These are phyloP conservation scores for Metschnikowia rubicola DNA, from an alignment of 805 yeast genomes.

Conservation along the genomic window DNA sequence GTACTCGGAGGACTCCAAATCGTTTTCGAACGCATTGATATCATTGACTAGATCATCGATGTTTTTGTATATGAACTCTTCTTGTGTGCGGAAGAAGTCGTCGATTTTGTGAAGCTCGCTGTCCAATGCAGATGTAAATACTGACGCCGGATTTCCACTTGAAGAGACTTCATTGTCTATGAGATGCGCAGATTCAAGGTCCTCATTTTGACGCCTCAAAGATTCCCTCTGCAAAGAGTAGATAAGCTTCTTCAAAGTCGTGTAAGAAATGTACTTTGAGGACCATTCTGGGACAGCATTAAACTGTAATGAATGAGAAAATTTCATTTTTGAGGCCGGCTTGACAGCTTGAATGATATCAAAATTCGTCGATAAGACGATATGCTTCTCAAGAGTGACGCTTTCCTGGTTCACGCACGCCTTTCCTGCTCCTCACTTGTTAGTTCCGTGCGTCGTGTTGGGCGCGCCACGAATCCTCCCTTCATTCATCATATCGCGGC, in stretches of 20 bases:
- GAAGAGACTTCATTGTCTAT: slow-evolving; percentile 26
- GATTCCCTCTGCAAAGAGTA: slow-evolving; percentile 75
- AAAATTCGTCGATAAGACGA: no score
- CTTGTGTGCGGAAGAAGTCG: slow-evolving; percentile 66
- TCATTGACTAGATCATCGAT: slow-evolving; percentile 60
- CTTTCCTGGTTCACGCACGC: no score
- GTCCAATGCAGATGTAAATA: slow-evolving; percentile 72
- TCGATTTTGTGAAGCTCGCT: slow-evolving; percentile 75
- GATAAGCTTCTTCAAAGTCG: slow-evolving; percentile 79
- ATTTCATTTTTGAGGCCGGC: slow-evolving; percentile 59
- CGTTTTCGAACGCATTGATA: slow-evolving; percentile 56
- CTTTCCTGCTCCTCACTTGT: no score
- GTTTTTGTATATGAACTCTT: slow-evolving; percentile 49
- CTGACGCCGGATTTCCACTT: slow-evolving; percentile 44
- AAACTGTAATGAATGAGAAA: slow-evolving; percentile 90
- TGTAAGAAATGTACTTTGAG: slow-evolving; percentile 84
- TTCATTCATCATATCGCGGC: no score
- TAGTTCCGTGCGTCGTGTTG: no score
- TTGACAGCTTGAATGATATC: background rate
- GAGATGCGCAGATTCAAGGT: slow-evolving; percentile 30
- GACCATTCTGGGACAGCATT: slow-evolving; percentile 99
- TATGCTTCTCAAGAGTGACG: no score
- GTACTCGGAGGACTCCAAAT: slow-evolving; percentile 15
- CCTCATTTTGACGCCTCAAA: slow-evolving; percentile 24
- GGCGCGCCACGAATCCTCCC: no score